These are phyloP conservation scores for Leucaena leucocephala DNA, from an alignment of 306 rosid species.

Conservation along the genomic window DNA sequence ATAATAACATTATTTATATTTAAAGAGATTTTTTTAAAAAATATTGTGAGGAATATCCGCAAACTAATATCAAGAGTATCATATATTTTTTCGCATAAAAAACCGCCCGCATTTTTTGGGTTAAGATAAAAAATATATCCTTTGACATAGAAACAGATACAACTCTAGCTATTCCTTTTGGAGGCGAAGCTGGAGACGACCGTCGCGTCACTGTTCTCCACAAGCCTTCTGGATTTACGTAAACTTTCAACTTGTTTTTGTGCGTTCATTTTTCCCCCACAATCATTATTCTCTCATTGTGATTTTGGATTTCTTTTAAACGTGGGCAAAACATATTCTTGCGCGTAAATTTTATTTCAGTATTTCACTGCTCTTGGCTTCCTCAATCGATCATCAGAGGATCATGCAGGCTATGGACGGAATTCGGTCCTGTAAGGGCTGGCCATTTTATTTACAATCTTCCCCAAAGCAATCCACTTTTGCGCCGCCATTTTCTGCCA, in stretches of 20 bases:
- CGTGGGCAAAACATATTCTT: neutral
- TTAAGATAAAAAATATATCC: too few species aligned
- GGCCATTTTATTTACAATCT: conserved; percentile 39
- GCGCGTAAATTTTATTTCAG: neutral
- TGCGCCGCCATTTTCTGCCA: conserved; percentile 73
- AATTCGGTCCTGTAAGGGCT: conserved; percentile 48
- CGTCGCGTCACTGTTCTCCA: conserved; percentile 21
- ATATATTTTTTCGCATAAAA: too few species aligned
- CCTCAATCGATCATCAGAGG: conserved; percentile 5
- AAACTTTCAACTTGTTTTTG: neutral
- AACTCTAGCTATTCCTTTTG: too few species aligned
- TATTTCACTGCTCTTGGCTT: too few species aligned
- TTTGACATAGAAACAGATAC: too few species aligned
- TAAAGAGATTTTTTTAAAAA: too few species aligned
- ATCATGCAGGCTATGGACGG: conserved; percentile 50
- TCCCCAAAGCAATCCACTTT: conserved; percentile 70
- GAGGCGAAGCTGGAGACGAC: neutral
- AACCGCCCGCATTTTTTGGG: too few species aligned
- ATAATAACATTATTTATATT: too few species aligned
- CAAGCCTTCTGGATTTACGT: conserved; percentile 20
- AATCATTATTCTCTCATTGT: conserved; percentile 9
- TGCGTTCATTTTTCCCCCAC: neutral
- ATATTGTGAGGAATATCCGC: too few species aligned
- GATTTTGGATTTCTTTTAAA: neutral
- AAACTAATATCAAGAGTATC: too few species aligned